Evolutionary conservation across 2,329 filamentous ascomycete genomes (phyloP), one percentile per base, ranked within the genome.

Genomic region (Colletotrichum sidae): DNA sequence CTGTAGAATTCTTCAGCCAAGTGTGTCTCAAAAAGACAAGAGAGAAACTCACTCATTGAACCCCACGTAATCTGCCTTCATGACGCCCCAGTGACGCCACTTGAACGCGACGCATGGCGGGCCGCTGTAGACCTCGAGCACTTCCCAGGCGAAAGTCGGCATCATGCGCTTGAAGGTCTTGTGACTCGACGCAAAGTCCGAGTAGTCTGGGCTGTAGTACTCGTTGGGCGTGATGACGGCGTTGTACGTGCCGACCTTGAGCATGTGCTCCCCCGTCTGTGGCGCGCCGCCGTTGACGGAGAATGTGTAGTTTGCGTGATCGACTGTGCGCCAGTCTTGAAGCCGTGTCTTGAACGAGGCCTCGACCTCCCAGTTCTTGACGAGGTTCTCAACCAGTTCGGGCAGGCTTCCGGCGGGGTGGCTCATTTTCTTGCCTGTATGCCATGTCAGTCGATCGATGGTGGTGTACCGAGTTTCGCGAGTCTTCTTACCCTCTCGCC

Each of bases 111-210:
- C 88, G 11, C 80, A 79, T 2, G 89, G 89, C 33, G 88, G 88
- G 0, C 87, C 88, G 66, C 84, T 86, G 72, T 90, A 91, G 2
- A 91, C 88, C 73, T 91, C 89, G 13, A 90, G 73, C 1, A 91
- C 88, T 76, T 91, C 89, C 88, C 89, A 92, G 0, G 88, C 89
- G 74, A 92, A 91, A 0, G 84, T 88, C 0, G 89, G 89, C 88
- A 92, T 91, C 88, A 91, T 91, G 57, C 87, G 80, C 79, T 91
- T 91, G 75, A 92, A 91, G 0, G 87, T 87, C 80, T 91, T 90
- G 79, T 92, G 89, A 72, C 86, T 90, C 4, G 80, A 82, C 1
- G 83, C 82, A 70, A 91, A 91, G 74, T 89, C 87, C 3, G 83
- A 87, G 64, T 86, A 81, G 54, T 80, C 80, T 0, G 89, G 86